Evolutionary conservation across 2,329 filamentous ascomycete species (phyloP).

Genomic region (Cladophialophora chaetospira): DNA sequence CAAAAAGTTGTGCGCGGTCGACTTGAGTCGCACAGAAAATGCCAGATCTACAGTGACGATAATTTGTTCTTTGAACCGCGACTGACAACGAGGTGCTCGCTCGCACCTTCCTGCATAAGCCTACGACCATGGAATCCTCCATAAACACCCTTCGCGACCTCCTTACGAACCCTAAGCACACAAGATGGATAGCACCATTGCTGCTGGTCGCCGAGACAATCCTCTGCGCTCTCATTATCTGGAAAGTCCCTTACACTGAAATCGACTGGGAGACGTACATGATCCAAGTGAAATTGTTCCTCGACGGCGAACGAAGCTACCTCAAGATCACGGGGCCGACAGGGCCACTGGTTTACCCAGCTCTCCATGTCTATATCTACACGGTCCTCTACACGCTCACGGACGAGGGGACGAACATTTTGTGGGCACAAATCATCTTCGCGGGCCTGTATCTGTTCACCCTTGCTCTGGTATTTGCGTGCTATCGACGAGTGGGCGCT

Average conservation of each 20-base stretch:
- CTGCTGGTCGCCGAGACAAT: slow-evolving; percentile 70
- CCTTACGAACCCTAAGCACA: slow-evolving; percentile 57
- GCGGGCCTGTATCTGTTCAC: slow-evolving; percentile 75
- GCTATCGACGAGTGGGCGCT: slow-evolving; percentile 60
- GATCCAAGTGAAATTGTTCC: slow-evolving; percentile 80
- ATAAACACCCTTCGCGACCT: slow-evolving; percentile 41
- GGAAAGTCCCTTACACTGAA: slow-evolving; percentile 88
- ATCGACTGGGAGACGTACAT: slow-evolving; percentile 98
- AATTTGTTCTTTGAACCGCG: no score
- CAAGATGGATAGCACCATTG: slow-evolving; percentile 64
- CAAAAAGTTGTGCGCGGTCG: background rate
- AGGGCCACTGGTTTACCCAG: slow-evolving; percentile 92
- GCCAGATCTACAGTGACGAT: no score
- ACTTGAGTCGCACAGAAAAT: no score
- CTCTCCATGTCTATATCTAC: slow-evolving; percentile 91
- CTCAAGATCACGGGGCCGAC: slow-evolving; percentile 81
- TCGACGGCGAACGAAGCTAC: slow-evolving; percentile 84
- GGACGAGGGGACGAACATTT: slow-evolving; percentile 71
- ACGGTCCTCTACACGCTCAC: slow-evolving; percentile 77
- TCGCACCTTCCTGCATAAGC: background rate
- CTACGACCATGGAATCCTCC: slow-evolving; percentile 39
- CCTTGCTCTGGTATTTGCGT: slow-evolving; percentile 74
- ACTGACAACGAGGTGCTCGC: background rate
- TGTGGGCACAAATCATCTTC: slow-evolving; percentile 82
- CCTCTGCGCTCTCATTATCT: slow-evolving; percentile 73